Percentiles rank a stretch among this genome's conserved stretches.
These are phyloP conservation scores for Chrysosporium keratinophilum DNA, from an alignment of 2,329 filamentous ascomycete species.

Conservation along the genomic window DNA sequence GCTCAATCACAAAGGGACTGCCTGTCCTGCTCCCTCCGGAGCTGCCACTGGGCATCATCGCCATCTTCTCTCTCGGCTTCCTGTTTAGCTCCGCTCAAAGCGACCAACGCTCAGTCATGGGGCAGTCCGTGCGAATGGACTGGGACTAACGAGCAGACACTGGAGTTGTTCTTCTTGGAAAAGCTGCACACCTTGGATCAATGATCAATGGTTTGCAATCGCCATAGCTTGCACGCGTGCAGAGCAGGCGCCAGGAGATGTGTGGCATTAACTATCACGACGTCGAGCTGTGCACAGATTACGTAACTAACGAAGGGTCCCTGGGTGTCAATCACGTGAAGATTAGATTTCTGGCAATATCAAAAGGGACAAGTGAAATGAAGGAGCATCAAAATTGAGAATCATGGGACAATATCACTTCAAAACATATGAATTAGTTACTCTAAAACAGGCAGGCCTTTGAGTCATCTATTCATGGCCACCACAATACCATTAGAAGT, in stretches of 20 bases:
- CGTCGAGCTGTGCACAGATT: not conserved
- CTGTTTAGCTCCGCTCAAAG: not conserved
- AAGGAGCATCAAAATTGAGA: too few relatives aligned
- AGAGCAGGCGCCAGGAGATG: not conserved
- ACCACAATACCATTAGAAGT: too few relatives aligned
- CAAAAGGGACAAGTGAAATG: too few relatives aligned
- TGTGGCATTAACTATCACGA: not conserved
- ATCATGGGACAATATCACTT: too few relatives aligned
- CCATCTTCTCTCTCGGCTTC: conserved; percentile 15
- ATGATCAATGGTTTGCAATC: not conserved
- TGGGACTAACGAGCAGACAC: not conserved
- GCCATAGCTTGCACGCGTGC: not conserved
- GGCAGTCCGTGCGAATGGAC: not conserved
- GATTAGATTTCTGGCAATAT: not conserved
- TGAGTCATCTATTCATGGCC: too few relatives aligned
- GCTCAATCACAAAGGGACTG: conserved; percentile 48
- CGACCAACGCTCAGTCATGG: not conserved
- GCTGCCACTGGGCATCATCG: conserved; percentile 27
- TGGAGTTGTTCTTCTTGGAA: not conserved
- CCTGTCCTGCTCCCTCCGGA: conserved; percentile 29
- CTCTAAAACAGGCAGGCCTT: too few relatives aligned
- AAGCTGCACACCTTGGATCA: not conserved
- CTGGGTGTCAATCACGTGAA: not conserved
- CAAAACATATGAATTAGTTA: too few relatives aligned
- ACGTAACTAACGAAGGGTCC: too few relatives aligned